phyloP scores from a whole-genome alignment of 805 yeast species.

The Limtongozyma cylindracea region DNA sequence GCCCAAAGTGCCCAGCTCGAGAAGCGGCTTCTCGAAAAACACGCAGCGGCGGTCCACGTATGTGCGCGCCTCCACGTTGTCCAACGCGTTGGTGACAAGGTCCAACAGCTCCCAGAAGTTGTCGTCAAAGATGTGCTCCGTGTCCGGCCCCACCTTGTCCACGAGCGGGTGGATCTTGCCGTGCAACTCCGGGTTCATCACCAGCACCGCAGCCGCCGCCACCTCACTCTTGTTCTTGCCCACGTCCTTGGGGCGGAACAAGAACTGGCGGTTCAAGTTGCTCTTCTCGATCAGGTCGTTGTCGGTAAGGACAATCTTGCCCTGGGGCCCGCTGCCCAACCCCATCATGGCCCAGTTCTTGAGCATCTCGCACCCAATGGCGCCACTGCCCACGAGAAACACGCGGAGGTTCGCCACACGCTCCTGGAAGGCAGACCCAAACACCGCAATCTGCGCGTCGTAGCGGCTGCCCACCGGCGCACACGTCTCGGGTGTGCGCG shows the following conservation, averaged over 20 bases:
- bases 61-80: conserved; percentile 93
- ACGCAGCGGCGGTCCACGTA: conserved; percentile 95
- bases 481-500: conserved; percentile 48
- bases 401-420: conserved; percentile 52
- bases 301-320: conserved; percentile 70
- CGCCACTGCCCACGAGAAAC: conserved; percentile 91
- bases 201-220: conserved; percentile 64
- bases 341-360: conserved; percentile 98
- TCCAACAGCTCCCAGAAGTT: conserved; percentile 67
- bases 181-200: conserved; percentile 62
- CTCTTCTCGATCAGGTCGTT: conserved; percentile 91
- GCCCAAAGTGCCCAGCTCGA: conserved; percentile 95
- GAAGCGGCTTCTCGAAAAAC: conserved; percentile 67
- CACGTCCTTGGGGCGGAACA: conserved; percentile 86
- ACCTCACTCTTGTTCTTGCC: conserved; percentile 78
- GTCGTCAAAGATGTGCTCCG: conserved; percentile 70
- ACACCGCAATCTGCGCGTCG: conserved; percentile 89
- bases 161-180: conserved; percentile 55
- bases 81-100: conserved; percentile 89
- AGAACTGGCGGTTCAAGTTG: conserved; percentile 85
- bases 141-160: conserved; percentile 86
- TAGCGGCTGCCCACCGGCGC: conserved; percentile 63
- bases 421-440: conserved; percentile 60
- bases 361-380: conserved; percentile 96
- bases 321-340: conserved; percentile 75